Evolutionary conservation across 441 rosid genomes (phyloP), one percentile per base, ranked within the genome.

Genomic region (California macrophylla): DNA sequence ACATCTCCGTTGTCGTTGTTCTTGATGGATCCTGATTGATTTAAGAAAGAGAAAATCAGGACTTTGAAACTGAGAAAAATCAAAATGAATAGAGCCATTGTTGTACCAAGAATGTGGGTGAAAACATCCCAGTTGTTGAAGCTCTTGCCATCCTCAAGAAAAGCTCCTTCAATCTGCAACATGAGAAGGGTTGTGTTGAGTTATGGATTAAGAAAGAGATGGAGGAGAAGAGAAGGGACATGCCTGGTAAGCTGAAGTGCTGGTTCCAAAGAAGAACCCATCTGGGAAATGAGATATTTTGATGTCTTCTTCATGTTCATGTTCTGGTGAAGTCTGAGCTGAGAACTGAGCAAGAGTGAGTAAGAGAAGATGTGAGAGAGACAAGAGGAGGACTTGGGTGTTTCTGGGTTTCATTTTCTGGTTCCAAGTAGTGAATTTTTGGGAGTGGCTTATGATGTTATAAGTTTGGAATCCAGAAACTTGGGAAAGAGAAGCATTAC

Each of bases 81-180:
- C 45, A 38, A 13, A 38, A 38, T 38, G 13, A 10, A 38, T 38
- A 38, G 34, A 21, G 36, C 6, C 2, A 6, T 26, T 30, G 15
- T 26, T 26, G 20, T 69, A 85, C 84, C 86, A 2, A 73, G 76
- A 30, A 79, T 42, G 69, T 77, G 86, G 70, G 64, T 69, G n/a
- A 83, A 81, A 75, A 68, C 76, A 74, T 83, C 86, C 84, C 84
- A 83, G 45, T 75, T 79, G 69, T 69, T 81, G 34, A 77, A 80
- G 28, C 84, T 70, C 64, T 79, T 83, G 5, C 82, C 84, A 74
- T 81, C 84, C 3, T 75, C 77, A 62, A 79, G 76, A 58, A 67
- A 83, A 4, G 70, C 86, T 67, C 86, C 84, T 77, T 83, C 86
- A 83, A 83, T 32, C 86, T 83, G 18, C 13, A 56, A 38, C 30